Evolutionary conservation across 2,329 filamentous ascomycete genomes (phyloP).

Genomic region (Whalleya microplaca): DNA sequence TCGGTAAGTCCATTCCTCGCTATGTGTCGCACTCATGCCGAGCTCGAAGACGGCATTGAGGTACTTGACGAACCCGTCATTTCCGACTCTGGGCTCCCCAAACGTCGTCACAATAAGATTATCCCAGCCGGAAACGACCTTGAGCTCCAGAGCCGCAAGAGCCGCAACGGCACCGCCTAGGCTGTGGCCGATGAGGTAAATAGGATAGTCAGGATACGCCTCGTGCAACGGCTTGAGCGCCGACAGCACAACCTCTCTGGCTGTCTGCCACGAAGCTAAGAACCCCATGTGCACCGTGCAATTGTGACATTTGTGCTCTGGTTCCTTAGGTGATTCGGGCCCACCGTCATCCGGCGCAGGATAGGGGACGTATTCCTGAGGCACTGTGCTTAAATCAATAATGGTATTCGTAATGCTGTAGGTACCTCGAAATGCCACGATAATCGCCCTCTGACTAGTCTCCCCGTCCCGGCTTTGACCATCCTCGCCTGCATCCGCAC

Average conservation of each 20-base stretch:
- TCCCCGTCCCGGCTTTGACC: conserved; percentile 8
- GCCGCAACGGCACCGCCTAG: conserved; percentile 91
- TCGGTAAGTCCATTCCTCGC: conserved; percentile 58
- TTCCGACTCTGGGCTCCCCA: conserved; percentile 77
- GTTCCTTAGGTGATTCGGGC: conserved; percentile 38
- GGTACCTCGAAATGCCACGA: conserved; percentile 91
- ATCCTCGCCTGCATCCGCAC: conserved; percentile 10
- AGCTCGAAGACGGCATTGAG: conserved; percentile 58
- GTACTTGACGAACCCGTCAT: conserved; percentile 57
- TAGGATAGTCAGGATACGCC: conserved; percentile 69
- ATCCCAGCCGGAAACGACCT: conserved; percentile 71
- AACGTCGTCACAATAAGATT: conserved; percentile 85
- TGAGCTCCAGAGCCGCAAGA: conserved; percentile 82
- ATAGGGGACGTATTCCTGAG: conserved; percentile 90
- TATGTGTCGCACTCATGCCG: conserved; percentile 33
- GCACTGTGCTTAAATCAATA: conserved; percentile 84
- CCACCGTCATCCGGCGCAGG: conserved; percentile 57
- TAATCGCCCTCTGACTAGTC: conserved; percentile 52
- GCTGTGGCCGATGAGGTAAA: conserved; percentile 87
- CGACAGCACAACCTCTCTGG: conserved; percentile 70
- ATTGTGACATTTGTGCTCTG: conserved; percentile 69
- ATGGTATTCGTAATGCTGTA: conserved; percentile 94
- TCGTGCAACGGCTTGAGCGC: conserved; percentile 62
- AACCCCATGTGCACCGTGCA: conserved; percentile 96
- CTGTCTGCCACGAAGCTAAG: conserved; percentile 79